Conservation (phyloP, 2,329 filamentous ascomycete genomes). For the Blumeria hordei region DNA sequence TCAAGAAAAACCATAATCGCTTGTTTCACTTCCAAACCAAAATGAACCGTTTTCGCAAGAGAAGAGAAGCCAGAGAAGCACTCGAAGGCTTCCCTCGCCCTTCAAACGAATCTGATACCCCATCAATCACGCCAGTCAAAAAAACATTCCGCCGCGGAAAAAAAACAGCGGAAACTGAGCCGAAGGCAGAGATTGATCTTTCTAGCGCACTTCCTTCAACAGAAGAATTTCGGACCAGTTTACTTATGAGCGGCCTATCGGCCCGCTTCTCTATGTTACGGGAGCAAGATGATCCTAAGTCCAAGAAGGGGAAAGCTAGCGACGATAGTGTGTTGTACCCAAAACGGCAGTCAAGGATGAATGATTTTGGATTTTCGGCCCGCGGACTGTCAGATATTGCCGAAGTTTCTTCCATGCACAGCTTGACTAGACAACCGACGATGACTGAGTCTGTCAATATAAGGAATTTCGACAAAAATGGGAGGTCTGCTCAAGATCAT, state of each 20-base stretch:
- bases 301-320: conserved; percentile 76
- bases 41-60: conserved; percentile 60
- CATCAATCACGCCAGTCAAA: conserved; percentile 5
- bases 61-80: conserved; percentile 44
- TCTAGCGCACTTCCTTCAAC: conserved; percentile 48
- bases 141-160: conserved; percentile 18
- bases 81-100: conserved; percentile 19
- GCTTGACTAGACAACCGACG: conserved; percentile 32
- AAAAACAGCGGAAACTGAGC: conserved; percentile 29
- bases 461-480: conserved; percentile 34
- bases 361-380: conserved; percentile 29
- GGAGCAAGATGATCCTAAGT: conserved; percentile 79
- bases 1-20: neutral
- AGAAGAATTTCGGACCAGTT: conserved; percentile 84
- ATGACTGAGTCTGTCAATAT: conserved; percentile 38
- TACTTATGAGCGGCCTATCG: conserved; percentile 86
- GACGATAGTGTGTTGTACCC: conserved; percentile 76
- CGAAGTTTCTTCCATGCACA: conserved; percentile 62
- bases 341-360: conserved; percentile 55
- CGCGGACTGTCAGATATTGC: conserved; percentile 57
- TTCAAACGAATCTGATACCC: conserved; percentile 29
- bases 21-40: conserved; percentile 2
- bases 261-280: conserved; percentile 90
- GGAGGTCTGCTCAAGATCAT: conserved; percentile 40
- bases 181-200: conserved; percentile 44